Percentiles rank a stretch among this genome's conserved stretches.
phyloP scores from a whole-genome alignment of 2,329 filamentous ascomycete genomes.

The Penicillium sp. region DNA sequence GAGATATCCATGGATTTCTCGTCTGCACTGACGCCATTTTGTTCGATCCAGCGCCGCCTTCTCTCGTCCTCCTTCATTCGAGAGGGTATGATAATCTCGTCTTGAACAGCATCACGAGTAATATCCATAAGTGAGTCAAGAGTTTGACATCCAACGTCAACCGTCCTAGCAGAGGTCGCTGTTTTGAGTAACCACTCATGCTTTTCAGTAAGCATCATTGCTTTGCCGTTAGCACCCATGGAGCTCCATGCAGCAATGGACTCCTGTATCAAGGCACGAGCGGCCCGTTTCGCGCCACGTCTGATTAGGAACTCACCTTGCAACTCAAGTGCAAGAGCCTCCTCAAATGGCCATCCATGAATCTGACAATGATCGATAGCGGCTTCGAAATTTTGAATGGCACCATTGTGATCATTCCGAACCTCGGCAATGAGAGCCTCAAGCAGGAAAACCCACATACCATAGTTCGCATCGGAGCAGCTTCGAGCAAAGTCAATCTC shows the following conservation, averaged over 20 bases:
- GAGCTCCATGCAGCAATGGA: constrained; percentile 59
- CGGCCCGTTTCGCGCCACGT: constrained; percentile 58
- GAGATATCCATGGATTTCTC: constrained; percentile 37
- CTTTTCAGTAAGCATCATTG: constrained; percentile 56
- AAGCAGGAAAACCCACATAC: constrained; percentile 57
- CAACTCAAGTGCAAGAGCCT: constrained; percentile 60
- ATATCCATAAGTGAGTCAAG: constrained; percentile 49
- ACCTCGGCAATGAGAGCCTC: constrained; percentile 57
- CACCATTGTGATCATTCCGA: constrained; percentile 43
- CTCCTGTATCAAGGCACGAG: constrained; percentile 58
- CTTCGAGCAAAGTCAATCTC: constrained; percentile 54
- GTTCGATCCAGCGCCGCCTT: constrained; percentile 45
- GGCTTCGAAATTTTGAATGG: constrained; percentile 53
- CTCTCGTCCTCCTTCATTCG: constrained; percentile 41
- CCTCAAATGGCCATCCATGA: constrained; percentile 58
- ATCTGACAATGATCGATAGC: constrained; percentile 62
- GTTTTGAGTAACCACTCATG: constrained; percentile 62
- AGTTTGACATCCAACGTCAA: constrained; percentile 60
- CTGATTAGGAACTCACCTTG: constrained; percentile 59
- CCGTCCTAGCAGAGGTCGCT: constrained; percentile 50
- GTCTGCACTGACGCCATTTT: constrained; percentile 39
- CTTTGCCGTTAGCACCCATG: constrained; percentile 60
- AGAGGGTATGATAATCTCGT: constrained; percentile 30
- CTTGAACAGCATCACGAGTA: constrained; percentile 31
- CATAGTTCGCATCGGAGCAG: constrained; percentile 61